Conservation (phyloP, 106 monocot species). For the Ottelia alismoides region DNA sequence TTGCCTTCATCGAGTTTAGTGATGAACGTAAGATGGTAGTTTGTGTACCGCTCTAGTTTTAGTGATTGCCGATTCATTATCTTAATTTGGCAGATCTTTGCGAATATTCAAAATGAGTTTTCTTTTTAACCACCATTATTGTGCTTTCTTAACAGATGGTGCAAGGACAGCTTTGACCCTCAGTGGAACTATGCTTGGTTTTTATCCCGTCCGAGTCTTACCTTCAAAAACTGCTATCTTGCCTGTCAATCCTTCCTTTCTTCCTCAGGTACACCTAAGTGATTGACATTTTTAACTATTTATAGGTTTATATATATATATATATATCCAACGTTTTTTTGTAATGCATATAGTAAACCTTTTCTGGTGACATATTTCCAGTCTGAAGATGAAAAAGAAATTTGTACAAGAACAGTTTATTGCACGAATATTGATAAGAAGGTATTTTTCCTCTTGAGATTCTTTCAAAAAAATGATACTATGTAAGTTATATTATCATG, state of each 20-base stretch:
- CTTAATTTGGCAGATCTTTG: too few species aligned
- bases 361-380: constrained; percentile 6
- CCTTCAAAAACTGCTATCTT: constrained; percentile 90
- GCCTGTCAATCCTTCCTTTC: constrained; percentile 85
- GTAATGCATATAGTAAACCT: too few species aligned
- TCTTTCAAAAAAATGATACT: too few species aligned
- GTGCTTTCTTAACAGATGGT: constrained; percentile 26
- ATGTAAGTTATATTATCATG: too few species aligned
- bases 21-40: constrained; percentile 26
- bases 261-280: constrained; percentile 44
- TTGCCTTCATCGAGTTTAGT: constrained; percentile 58
- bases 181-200: constrained; percentile 53
- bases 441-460: constrained; percentile 20
- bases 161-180: constrained; percentile 62
- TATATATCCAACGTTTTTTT: too few species aligned
- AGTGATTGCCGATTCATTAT: too few species aligned
- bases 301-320: too few species aligned
- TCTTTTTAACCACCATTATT: too few species aligned
- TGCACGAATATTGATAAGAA: constrained; percentile 85
- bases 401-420: constrained; percentile 69
- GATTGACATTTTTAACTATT: too few species aligned
- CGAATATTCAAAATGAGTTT: too few species aligned
- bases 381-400: constrained; percentile 78
- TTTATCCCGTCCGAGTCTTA: constrained; percentile 60
- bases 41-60: too few species aligned